phyloP scores from a whole-genome alignment of 805 yeast genomes.

The Komagataella phaffii region DNA sequence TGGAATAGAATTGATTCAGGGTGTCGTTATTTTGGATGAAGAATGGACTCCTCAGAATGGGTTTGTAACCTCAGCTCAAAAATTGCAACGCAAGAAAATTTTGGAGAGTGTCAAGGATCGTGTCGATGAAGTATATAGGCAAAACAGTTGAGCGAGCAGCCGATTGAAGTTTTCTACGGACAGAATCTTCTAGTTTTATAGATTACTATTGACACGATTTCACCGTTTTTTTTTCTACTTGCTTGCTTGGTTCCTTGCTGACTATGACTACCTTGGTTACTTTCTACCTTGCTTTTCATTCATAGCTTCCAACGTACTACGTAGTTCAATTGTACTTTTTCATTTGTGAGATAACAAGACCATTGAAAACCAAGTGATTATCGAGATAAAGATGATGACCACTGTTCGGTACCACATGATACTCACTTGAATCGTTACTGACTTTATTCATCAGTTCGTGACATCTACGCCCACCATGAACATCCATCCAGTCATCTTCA shows the following conservation, averaged over 20 bases:
- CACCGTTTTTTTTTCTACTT: no score
- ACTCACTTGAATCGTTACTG: conserved; percentile 9
- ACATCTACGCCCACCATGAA: conserved; percentile 29
- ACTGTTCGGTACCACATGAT: conserved; percentile 29
- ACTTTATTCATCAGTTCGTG: conserved; percentile 18
- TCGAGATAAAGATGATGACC: conserved; percentile 80
- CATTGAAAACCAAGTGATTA: conserved; percentile 41
- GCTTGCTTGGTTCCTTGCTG: no score
- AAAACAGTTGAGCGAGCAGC: conserved; percentile 1
- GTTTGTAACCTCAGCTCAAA: conserved; percentile 88
- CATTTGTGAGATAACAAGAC: conserved; percentile 39
- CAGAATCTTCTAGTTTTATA: neutral
- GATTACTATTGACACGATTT: neutral
- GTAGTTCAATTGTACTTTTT: conserved; percentile 7
- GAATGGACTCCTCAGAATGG: conserved; percentile 99
- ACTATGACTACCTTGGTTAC: neutral
- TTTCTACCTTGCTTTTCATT: neutral
- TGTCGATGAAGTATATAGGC: conserved; percentile 51
- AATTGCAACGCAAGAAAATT: conserved; percentile 88
- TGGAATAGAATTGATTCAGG: conserved; percentile 78
- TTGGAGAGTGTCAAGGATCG: conserved; percentile 50
- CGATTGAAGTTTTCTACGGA: neutral
- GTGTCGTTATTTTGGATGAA: conserved; percentile 64
- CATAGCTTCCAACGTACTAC: neutral
- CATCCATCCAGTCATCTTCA: conserved; percentile 53